Percentiles rank a stretch among this genome's conserved stretches.
Evolutionary conservation across 345 rosid genomes (phyloP).

Genomic region (Firmiana major): DNA sequence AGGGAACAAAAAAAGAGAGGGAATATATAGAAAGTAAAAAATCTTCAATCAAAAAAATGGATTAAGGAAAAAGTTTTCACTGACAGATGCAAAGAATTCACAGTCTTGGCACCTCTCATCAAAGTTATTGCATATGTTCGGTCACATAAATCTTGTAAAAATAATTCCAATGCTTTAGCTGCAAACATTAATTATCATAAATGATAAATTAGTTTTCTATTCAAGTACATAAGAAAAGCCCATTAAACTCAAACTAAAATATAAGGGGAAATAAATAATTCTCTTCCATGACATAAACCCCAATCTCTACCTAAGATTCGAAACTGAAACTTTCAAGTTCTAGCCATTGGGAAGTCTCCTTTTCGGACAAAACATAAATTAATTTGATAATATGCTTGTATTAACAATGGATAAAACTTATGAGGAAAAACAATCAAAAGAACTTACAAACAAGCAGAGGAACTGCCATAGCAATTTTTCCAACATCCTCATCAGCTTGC

Average conservation of each 20-base stretch:
- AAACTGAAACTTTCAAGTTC: constrained; percentile 1
- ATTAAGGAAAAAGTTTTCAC: neutral
- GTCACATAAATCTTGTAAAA: constrained; percentile 70
- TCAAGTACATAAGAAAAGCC: neutral
- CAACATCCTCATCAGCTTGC: constrained; percentile 81
- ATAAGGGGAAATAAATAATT: neutral
- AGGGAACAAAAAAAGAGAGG: neutral
- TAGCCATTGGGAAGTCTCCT: neutral
- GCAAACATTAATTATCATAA: constrained; percentile 15
- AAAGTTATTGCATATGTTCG: constrained; percentile 60
- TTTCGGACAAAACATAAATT: neutral
- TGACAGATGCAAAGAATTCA: constrained; percentile 9
- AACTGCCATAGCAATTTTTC: constrained; percentile 78
- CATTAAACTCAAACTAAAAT: neutral
- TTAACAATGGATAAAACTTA: neutral
- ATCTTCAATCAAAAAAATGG: neutral
- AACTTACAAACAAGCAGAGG: constrained; percentile 78
- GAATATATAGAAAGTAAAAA: too few relatives aligned
- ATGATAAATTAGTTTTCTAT: neutral
- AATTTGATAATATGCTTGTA: neutral
- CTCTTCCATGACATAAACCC: neutral
- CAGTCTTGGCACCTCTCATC: neutral
- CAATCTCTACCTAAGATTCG: neutral
- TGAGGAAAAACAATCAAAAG: neutral
- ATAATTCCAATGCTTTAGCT: constrained; percentile 78